These are phyloP conservation scores for Mycena alexandri DNA, from an alignment of 768 basidiomycete species.

Conservation along the genomic window DNA sequence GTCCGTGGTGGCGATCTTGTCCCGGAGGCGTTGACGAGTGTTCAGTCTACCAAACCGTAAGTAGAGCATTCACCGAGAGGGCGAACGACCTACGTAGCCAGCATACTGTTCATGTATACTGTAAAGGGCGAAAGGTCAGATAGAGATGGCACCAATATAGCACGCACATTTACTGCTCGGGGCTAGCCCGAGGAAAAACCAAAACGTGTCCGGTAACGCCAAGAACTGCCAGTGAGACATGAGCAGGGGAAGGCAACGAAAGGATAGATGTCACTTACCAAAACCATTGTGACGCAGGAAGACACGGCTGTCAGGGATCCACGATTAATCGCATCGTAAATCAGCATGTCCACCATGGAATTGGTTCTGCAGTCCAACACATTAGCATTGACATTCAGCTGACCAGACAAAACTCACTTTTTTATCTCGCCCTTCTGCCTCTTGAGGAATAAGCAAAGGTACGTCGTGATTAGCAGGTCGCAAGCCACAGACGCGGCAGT, in stretches of 20 bases:
- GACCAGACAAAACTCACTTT: not conserved
- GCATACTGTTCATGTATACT: constrained; percentile 40
- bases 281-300: constrained; percentile 20
- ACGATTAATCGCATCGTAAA: constrained; percentile 32
- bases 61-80: too few relatives aligned
- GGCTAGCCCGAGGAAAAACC: constrained; percentile 34
- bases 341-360: constrained; percentile 22
- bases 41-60: constrained; percentile 22
- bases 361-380: constrained; percentile 19
- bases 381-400: not conserved
- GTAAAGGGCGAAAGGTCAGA: too few relatives aligned
- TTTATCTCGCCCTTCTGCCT: constrained; percentile 24
- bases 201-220: constrained; percentile 29
- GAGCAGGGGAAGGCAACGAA: not conserved
- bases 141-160: not conserved
- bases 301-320: constrained; percentile 30
- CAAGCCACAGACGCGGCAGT: constrained; percentile 29
- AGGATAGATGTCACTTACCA: constrained; percentile 1
- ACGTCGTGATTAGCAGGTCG: constrained; percentile 27
- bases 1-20: constrained; percentile 17
- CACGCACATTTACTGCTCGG: constrained; percentile 32
- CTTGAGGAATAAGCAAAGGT: constrained; percentile 27
- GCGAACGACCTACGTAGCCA: constrained; percentile 28
- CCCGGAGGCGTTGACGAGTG: constrained; percentile 18
- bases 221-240: constrained; percentile 15